Conservation (phyloP, 2,329 filamentous ascomycete genomes). For the Didymella keratinophila region DNA sequence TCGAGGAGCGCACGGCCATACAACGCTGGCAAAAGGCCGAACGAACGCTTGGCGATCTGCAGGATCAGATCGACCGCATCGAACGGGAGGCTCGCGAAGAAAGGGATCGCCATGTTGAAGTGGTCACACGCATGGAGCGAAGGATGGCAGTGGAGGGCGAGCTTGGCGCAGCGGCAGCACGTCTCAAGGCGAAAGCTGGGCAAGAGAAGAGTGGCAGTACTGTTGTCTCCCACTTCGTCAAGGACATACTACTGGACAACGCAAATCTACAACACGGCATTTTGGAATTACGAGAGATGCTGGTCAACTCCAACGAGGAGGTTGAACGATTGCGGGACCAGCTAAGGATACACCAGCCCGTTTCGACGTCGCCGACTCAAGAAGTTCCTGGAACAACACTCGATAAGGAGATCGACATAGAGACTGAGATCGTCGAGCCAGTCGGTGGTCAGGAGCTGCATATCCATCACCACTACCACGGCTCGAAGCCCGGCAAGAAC, state of each 20-base stretch:
- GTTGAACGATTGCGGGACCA: conserved; percentile 87
- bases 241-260: conserved; percentile 94
- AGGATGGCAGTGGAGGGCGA: conserved; percentile 84
- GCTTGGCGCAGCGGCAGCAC: conserved; percentile 77
- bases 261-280: conserved; percentile 92
- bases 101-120: conserved; percentile 79
- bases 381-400: conserved; percentile 60
- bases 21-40: conserved; percentile 88
- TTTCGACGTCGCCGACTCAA: conserved; percentile 47
- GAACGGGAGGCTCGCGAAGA: conserved; percentile 84
- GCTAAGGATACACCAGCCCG: conserved; percentile 77
- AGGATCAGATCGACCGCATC: conserved; percentile 88
- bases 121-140: conserved; percentile 83
- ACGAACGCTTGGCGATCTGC: conserved; percentile 76
- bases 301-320: conserved; percentile 91
- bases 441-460: conserved; percentile 69
- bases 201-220: conserved; percentile 66
- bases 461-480: conserved; percentile 94
- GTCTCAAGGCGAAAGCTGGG: conserved; percentile 75
- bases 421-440: conserved; percentile 42
- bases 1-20: conserved; percentile 80
- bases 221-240: conserved; percentile 95
- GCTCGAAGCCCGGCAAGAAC: conserved; percentile 50
- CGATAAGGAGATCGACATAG: conserved; percentile 77
- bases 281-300: conserved; percentile 87